Base-by-base conservation (phyloP, 1,139 yeast genomes). In the Yamadazyma songkhlaensis region DNA sequence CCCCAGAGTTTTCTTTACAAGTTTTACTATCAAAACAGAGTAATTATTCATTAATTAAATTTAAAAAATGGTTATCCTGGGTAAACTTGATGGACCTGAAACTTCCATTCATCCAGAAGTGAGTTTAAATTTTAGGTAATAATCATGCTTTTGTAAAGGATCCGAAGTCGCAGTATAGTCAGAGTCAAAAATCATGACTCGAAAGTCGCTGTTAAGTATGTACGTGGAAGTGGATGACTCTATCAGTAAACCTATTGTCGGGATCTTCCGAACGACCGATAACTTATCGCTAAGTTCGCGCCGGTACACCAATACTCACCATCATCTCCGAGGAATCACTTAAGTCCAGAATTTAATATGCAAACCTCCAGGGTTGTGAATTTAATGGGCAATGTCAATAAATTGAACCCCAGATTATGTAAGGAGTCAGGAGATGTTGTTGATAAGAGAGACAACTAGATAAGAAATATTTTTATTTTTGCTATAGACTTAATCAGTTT, bases 181-280 rank as follows among this genome's bases (percentile, higher is more conserved):
- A 8, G 27, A 25, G 27, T 25, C 27, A 25, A 25, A 25, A 25
- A 12, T 10, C 7, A 25, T 25, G 27, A 25, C 27, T 25, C 27
- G 11, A 25, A 25, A 25, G 27, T 25, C 27, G 27, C 13, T 12
- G 27, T 25, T 25, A 25, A 25, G 12, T 25, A 11, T 27, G 29
- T 27, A 12, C 29, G 6, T 13, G n/a, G 8, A 6, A 7, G 17
- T 27, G 5, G 15, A 27, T 27, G 29, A 27, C 28, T 31, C 34
- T 24, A 24, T 25, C 23, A 29, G 34, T 31, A 13, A 25, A 21
- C 26, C 4, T 4, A 17, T 17, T 27, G 29, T 35, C 35, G 40
- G 40, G 3, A 9, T 15, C 28, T 17, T 37, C 39, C 39, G 39
- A 32, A 29, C 34, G 36, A 23, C 39, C 39, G 39, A 29, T 13